A percentile compares a stretch with the other conserved stretches of the same genome.
phyloP scores from a whole-genome alignment of 352 stramenopile genomes.

The Phytophthora multivora region DNA sequence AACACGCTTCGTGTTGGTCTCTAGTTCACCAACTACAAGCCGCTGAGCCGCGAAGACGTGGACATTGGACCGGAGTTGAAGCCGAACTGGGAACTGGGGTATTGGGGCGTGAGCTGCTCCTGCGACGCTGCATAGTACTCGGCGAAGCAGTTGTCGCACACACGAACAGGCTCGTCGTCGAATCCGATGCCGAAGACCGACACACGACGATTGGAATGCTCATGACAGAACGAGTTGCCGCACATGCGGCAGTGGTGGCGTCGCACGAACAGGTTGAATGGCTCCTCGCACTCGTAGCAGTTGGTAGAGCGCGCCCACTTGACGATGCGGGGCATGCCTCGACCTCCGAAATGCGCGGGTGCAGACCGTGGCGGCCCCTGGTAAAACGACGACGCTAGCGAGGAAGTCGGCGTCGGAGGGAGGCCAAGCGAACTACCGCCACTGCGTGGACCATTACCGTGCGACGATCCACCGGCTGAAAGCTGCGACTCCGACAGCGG shows the following conservation, averaged over 20 bases:
- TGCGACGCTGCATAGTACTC: conserved; percentile 65
- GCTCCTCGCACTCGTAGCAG: conserved; percentile 85
- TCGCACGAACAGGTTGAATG: conserved; percentile 84
- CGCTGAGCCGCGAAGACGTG: conserved; percentile 36
- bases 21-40: conserved; percentile 30
- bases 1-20: not conserved
- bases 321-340: conserved; percentile 61
- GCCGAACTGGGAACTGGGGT: conserved; percentile 20
- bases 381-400: conserved; percentile 39
- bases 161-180: conserved; percentile 81
- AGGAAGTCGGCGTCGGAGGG: conserved; percentile 38
- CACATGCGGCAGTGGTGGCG: conserved; percentile 90
- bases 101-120: conserved; percentile 27
- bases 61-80: conserved; percentile 39
- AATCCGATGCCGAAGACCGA: conserved; percentile 82
- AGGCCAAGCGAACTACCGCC: conserved; percentile 34
- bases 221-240: conserved; percentile 87
- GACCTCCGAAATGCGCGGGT: conserved; percentile 35
- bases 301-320: conserved; percentile 84
- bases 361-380: conserved; percentile 29
- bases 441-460: conserved; percentile 25
- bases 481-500: conserved; percentile 53
- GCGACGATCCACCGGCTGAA: conserved; percentile 37
- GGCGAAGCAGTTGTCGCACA: conserved; percentile 87
- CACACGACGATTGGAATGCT: conserved; percentile 80